Evolutionary conservation across 2,329 filamentous ascomycete genomes (phyloP).

Genomic region (Calonectria leucothoes): DNA sequence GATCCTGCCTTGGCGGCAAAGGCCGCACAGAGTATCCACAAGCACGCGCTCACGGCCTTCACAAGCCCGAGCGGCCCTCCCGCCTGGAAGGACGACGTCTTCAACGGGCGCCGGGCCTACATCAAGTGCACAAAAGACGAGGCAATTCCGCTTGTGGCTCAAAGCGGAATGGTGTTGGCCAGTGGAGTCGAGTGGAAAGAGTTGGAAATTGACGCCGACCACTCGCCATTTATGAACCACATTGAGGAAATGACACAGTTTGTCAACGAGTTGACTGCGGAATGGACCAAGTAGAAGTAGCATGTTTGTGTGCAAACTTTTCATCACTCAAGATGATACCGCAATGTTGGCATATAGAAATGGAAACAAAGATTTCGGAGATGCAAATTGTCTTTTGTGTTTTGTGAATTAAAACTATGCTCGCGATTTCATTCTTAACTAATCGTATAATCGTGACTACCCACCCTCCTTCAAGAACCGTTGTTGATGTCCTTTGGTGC

Average conservation of each 20-base stretch:
- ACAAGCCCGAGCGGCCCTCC: conserved; percentile 1
- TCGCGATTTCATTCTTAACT: background rate
- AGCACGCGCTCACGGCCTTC: conserved; percentile 7
- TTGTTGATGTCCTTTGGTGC: background rate
- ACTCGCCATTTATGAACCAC: conserved; percentile 24
- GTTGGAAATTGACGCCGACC: conserved; percentile 20
- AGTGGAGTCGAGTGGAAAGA: conserved; percentile 11
- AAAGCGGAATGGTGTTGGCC: conserved; percentile 12
- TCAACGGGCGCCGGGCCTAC: conserved; percentile 21
- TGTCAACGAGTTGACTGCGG: conserved; percentile 6
- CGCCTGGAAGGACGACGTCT: conserved; percentile 24
- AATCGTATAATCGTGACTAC: background rate
- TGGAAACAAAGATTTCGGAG: background rate
- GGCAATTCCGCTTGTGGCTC: conserved; percentile 7
- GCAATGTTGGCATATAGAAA: background rate
- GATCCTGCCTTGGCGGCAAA: background rate
- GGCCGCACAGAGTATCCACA: conserved; percentile 1
- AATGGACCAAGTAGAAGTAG: background rate
- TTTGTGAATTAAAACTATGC: background rate
- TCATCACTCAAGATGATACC: background rate
- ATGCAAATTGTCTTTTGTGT: background rate
- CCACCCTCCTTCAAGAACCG: background rate
- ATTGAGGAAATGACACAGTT: background rate
- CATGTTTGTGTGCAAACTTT: background rate
- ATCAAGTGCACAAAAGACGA: conserved; percentile 20